Percentiles rank a stretch among this genome's conserved stretches.
phyloP scores from a whole-genome alignment of 2,329 filamentous ascomycete species.

The Penicillium rolfsii region DNA sequence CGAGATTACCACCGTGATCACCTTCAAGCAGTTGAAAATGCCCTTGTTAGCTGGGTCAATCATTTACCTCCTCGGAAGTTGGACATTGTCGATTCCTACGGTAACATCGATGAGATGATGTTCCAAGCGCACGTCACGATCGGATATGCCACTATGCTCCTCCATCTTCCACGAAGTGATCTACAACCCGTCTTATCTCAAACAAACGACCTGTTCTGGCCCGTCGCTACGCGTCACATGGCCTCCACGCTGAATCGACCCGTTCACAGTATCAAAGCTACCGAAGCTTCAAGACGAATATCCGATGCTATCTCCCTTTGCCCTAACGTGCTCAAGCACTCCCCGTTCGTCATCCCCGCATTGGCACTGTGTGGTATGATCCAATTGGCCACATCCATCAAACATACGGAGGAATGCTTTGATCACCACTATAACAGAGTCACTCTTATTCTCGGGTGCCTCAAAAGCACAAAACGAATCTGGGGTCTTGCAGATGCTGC shows the following conservation, averaged over 20 bases:
- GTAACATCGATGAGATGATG: constrained; percentile 70
- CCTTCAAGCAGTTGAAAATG: constrained; percentile 60
- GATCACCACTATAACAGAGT: constrained; percentile 45
- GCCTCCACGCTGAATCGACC: constrained; percentile 39
- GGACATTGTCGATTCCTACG: constrained; percentile 68
- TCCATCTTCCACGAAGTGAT: constrained; percentile 77
- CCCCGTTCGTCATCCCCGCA: constrained; percentile 37
- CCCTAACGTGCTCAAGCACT: constrained; percentile 37
- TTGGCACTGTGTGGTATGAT: constrained; percentile 40
- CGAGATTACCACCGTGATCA: constrained; percentile 53
- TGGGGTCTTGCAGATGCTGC: constrained; percentile 37
- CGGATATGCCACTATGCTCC: constrained; percentile 62
- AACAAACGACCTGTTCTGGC: constrained; percentile 32
- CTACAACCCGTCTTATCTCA: constrained; percentile 47
- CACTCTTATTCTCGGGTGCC: constrained; percentile 39
- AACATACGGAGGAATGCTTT: constrained; percentile 43
- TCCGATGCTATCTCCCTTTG: constrained; percentile 40
- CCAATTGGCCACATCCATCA: constrained; percentile 39
- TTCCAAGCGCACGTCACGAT: constrained; percentile 46
- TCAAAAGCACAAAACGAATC: constrained; percentile 37
- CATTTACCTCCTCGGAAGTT: constrained; percentile 73
- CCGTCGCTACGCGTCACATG: constrained; percentile 31
- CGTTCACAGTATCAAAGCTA: constrained; percentile 42
- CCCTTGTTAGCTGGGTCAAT: constrained; percentile 72
- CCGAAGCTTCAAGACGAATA: constrained; percentile 39